These are phyloP conservation scores for Suillus cothurnatus DNA, from an alignment of 768 basidiomycete genomes.

Conservation along the genomic window DNA sequence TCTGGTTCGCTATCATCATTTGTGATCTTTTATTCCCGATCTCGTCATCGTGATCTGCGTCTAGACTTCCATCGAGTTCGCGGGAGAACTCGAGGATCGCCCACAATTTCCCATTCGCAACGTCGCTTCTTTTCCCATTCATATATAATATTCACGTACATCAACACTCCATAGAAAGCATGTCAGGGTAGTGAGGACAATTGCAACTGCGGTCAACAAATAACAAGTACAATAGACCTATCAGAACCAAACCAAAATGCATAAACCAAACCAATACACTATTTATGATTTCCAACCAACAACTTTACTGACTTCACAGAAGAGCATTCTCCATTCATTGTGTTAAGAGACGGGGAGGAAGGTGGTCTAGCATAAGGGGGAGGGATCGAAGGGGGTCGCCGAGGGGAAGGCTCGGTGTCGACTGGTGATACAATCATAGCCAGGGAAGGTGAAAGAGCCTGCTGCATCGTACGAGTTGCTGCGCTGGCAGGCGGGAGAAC, in stretches of 20 bases:
- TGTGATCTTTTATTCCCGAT: not conserved
- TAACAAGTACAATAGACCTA: conserved; percentile 2
- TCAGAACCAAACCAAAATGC: conserved; percentile 5
- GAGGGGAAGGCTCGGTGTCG: conserved; percentile 35
- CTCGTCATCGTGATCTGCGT: conserved; percentile 1
- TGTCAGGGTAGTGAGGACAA: conserved; percentile 3
- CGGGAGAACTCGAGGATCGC: conserved; percentile 5
- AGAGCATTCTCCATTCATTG: conserved; percentile 28
- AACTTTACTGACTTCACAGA: conserved; percentile 33
- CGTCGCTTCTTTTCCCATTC: conserved; percentile 1
- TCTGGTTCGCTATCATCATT: conserved; percentile 1
- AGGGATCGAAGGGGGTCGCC: conserved; percentile 29
- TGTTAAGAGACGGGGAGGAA: conserved; percentile 17
- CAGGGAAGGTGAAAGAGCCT: conserved; percentile 35
- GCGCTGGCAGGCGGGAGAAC: conserved; percentile 27
- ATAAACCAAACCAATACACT: not conserved
- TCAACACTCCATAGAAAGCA: conserved; percentile 5
- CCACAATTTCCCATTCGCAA: conserved; percentile 3
- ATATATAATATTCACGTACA: conserved; percentile 12
- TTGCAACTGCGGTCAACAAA: not conserved
- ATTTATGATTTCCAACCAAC: conserved; percentile 32
- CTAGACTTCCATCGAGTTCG: conserved; percentile 5
- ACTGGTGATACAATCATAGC: conserved; percentile 39
- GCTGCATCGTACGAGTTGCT: conserved; percentile 35
- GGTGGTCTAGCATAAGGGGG: conserved; percentile 18